These are phyloP conservation scores for Solanum phureja DNA, from an alignment of 257 asterid species.

Conservation along the genomic window DNA sequence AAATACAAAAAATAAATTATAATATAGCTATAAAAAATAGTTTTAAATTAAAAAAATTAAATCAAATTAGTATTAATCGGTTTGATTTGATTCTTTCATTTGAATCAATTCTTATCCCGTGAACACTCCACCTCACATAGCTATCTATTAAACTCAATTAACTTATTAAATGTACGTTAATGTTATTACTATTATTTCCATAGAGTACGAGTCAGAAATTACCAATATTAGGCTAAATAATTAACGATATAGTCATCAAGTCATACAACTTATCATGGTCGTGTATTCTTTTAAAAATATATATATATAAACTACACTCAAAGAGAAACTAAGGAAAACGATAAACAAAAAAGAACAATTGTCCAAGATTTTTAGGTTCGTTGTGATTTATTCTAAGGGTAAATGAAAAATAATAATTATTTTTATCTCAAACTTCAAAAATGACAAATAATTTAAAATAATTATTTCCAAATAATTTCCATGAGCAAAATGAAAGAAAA, in stretches of 20 bases:
- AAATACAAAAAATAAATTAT: neutral
- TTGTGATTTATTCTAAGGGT: neutral
- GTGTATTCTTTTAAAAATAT: too few species aligned
- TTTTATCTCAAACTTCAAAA: neutral
- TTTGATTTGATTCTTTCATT: neutral
- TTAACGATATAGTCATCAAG: neutral
- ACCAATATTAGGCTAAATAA: too few species aligned
- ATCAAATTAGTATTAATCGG: neutral
- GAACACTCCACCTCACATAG: too few species aligned
- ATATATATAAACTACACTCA: neutral
- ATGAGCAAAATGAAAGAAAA: constrained; percentile 9
- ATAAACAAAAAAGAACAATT: neutral
- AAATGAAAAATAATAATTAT: too few species aligned
- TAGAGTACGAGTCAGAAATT: too few species aligned
- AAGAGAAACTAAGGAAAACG: neutral
- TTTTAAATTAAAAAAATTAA: too few species aligned
- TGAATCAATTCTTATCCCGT: too few species aligned
- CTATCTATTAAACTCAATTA: too few species aligned
- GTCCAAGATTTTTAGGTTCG: neutral
- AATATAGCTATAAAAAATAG: neutral
- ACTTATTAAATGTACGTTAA: too few species aligned
- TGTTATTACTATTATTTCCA: neutral
- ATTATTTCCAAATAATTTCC: neutral
- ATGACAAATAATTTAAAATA: neutral
- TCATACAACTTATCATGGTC: neutral